Percentiles rank a stretch among this genome's conserved stretches.
Conservation (phyloP, 2,329 filamentous ascomycete species). For the Fusarium poae region DNA sequence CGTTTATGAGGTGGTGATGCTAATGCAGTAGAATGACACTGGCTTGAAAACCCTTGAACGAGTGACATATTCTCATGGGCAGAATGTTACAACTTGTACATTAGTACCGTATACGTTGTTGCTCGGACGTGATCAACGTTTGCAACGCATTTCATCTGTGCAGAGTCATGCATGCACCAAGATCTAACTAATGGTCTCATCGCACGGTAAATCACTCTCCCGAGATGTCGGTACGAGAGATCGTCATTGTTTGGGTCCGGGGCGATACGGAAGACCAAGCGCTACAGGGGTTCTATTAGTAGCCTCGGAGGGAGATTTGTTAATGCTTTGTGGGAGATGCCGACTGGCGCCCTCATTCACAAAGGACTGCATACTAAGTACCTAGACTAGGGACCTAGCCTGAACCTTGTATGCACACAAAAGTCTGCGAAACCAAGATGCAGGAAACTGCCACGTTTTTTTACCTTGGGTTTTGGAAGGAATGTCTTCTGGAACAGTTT, state of each 20-base stretch:
- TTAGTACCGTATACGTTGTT: not conserved
- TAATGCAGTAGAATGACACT: not conserved
- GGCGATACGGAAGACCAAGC: slow-evolving; percentile 11
- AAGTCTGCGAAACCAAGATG: not conserved
- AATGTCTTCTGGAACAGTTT: not conserved
- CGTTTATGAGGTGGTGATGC: not conserved
- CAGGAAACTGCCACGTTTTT: not conserved
- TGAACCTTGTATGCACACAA: not conserved
- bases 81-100: not conserved
- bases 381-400: not conserved
- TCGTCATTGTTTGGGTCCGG: slow-evolving; percentile 6
- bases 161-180: not conserved
- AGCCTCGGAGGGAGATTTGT: slow-evolving; percentile 1
- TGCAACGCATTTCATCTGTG: not conserved
- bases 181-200: slow-evolving; percentile 7
- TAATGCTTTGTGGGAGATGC: not conserved
- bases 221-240: slow-evolving; percentile 3
- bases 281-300: not conserved
- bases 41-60: not conserved
- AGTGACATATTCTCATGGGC: not conserved
- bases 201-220: slow-evolving; percentile 7
- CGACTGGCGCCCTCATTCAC: not conserved
- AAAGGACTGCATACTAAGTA: not conserved
- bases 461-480: not conserved
- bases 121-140: not conserved